phyloP scores from a whole-genome alignment of 1,284 basidiomycete genomes.

The Porogramme epimiltina region DNA sequence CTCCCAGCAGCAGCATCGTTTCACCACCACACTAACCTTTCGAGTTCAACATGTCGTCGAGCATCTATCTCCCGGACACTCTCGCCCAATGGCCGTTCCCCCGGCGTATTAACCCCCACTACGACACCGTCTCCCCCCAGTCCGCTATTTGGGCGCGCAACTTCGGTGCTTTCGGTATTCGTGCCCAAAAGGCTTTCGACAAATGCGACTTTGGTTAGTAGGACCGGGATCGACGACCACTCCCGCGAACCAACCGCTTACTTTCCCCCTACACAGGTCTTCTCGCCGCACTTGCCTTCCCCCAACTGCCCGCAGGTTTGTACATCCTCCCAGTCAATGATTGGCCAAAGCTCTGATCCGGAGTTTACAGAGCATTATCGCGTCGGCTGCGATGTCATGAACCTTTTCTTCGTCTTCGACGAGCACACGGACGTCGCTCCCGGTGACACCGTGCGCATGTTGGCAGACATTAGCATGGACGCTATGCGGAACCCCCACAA shows the following conservation, averaged over 20 bases:
- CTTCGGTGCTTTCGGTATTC: constrained; percentile 18
- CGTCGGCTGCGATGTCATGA: constrained; percentile 26
- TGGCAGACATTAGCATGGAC: constrained; percentile 26
- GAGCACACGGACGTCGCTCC: constrained; percentile 25
- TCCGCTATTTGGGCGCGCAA: constrained; percentile 1
- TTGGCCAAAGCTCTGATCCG: not conserved
- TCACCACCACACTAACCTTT: not conserved
- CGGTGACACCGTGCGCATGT: constrained; percentile 1
- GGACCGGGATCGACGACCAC: not conserved
- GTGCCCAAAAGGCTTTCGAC: constrained; percentile 24
- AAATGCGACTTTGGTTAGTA: constrained; percentile 26
- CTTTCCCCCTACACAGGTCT: constrained; percentile 5
- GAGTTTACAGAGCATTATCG: constrained; percentile 15
- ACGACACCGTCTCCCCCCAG: not conserved
- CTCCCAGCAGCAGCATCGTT: not conserved
- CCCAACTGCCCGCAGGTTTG: constrained; percentile 9
- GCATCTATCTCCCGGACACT: constrained; percentile 8
- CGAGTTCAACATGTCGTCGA: not conserved
- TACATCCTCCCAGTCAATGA: not conserved
- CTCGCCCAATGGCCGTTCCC: constrained; percentile 5
- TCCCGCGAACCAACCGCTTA: not conserved
- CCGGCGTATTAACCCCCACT: constrained; percentile 2
- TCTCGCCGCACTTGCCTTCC: constrained; percentile 22
- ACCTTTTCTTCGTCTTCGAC: constrained; percentile 29
- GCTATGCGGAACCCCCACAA: constrained; percentile 21